Conservation (phyloP, 257 asterid species). For the Voacanga thouarsii region DNA sequence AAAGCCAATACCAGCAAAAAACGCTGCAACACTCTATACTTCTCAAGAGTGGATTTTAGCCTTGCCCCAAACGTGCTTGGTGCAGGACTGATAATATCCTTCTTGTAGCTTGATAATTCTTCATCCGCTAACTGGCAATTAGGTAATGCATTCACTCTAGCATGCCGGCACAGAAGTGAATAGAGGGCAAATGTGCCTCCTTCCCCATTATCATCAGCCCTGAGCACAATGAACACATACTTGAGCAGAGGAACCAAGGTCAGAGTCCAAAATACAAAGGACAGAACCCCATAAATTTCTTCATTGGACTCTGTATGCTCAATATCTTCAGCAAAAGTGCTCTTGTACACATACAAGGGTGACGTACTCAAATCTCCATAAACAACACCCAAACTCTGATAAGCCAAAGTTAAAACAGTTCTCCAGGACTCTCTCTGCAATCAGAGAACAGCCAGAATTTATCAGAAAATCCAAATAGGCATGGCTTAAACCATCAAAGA, state of each 20-base stretch:
- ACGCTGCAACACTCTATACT: slow-evolving; percentile 67
- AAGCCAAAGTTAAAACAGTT: slow-evolving; percentile 71
- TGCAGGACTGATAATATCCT: slow-evolving; percentile 46
- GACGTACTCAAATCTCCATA: slow-evolving; percentile 95
- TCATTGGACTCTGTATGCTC: slow-evolving; percentile 72
- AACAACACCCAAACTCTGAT: slow-evolving; percentile 89
- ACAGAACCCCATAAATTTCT: slow-evolving; percentile 78
- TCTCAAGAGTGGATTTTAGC: slow-evolving; percentile 67
- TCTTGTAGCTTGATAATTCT: slow-evolving; percentile 65
- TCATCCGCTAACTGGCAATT: slow-evolving; percentile 79
- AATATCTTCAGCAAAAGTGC: slow-evolving; percentile 85
- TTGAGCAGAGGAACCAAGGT: slow-evolving; percentile 75
- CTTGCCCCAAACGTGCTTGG: slow-evolving; percentile 61
- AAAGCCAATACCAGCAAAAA: slow-evolving; percentile 70
- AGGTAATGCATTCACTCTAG: slow-evolving; percentile 72
- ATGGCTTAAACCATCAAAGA: slow-evolving; percentile 5
- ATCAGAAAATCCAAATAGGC: slow-evolving; percentile 7
- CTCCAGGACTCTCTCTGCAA: slow-evolving; percentile 88
- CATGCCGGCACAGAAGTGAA: slow-evolving; percentile 79
- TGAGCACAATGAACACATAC: slow-evolving; percentile 81
- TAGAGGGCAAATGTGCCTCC: slow-evolving; percentile 94
- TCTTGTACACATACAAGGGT: slow-evolving; percentile 81
- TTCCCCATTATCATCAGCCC: slow-evolving; percentile 95
- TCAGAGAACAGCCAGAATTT: slow-evolving; percentile 18
- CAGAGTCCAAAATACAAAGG: slow-evolving; percentile 83